phyloP scores from a whole-genome alignment of 2,329 filamentous ascomycete species.

The Exserohilum turcica region DNA sequence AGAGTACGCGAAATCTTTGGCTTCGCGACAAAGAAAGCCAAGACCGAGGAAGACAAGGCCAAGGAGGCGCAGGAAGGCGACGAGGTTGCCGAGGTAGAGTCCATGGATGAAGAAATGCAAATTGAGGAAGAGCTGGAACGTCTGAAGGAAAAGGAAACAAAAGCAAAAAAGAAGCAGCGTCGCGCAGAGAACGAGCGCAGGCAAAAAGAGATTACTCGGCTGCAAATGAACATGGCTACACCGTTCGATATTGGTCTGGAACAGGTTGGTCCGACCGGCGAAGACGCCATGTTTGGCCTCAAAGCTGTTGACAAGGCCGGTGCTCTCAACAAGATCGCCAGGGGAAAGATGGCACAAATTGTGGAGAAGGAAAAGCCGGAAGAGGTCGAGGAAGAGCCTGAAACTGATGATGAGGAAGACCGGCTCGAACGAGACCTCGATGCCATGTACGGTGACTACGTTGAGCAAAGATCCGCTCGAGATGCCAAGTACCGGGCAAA shows the following conservation, averaged over 20 bases:
- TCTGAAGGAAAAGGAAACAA: constrained; percentile 76
- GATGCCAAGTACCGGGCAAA: constrained; percentile 93
- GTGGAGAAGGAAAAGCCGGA: constrained; percentile 57
- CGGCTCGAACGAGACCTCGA: constrained; percentile 84
- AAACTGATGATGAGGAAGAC: constrained; percentile 80
- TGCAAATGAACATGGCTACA: constrained; percentile 96
- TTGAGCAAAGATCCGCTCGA: constrained; percentile 74
- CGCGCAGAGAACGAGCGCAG: constrained; percentile 91
- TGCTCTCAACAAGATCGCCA: constrained; percentile 69
- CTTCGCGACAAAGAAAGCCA: constrained; percentile 74
- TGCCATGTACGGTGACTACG: constrained; percentile 82
- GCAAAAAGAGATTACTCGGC: constrained; percentile 89
- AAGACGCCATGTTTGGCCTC: constrained; percentile 84
- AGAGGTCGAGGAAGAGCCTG: constrained; percentile 56
- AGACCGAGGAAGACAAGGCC: constrained; percentile 50
- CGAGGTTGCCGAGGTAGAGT: constrained; percentile 80
- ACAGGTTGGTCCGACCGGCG: constrained; percentile 75
- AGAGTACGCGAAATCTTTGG: constrained; percentile 91
- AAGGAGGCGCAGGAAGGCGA: constrained; percentile 53
- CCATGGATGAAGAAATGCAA: constrained; percentile 92
- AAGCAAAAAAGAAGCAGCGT: constrained; percentile 80
- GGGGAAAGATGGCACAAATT: constrained; percentile 77
- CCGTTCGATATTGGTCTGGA: constrained; percentile 96
- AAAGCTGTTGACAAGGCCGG: constrained; percentile 79
- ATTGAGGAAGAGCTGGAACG: constrained; percentile 86